A percentile compares a stretch with the other conserved stretches of the same genome.
These are phyloP conservation scores for Solanum hybrid DNA, from an alignment of 305 asterid species.

Conservation along the genomic window DNA sequence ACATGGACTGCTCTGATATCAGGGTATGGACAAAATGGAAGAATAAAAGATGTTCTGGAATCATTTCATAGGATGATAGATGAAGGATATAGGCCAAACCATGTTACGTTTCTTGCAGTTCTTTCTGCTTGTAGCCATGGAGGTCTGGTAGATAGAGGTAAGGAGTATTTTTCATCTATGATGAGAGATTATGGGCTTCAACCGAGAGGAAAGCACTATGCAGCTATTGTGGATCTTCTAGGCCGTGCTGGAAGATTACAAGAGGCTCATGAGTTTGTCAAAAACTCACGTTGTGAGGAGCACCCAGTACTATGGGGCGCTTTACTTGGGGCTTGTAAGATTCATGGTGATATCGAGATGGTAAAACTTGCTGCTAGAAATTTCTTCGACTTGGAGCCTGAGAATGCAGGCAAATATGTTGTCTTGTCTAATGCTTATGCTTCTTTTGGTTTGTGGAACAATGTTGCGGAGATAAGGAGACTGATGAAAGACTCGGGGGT, in stretches of 20 bases:
- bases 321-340: conserved; percentile 70
- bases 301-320: conserved; percentile 93
- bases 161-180: conserved; percentile 63
- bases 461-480: conserved; percentile 67
- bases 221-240: conserved; percentile 73
- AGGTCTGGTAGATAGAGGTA: conserved; percentile 66
- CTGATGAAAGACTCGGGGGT: conserved; percentile 74
- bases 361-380: conserved; percentile 68
- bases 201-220: conserved; percentile 69
- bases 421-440: conserved; percentile 86
- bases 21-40: conserved; percentile 80
- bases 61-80: conserved; percentile 61
- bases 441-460: conserved; percentile 73
- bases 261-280: conserved; percentile 61
- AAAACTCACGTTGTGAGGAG: conserved; percentile 44
- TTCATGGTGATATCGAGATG: conserved; percentile 66
- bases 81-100: conserved; percentile 77
- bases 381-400: conserved; percentile 68
- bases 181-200: conserved; percentile 55
- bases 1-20: conserved; percentile 78
- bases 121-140: conserved; percentile 88
- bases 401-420: conserved; percentile 75
- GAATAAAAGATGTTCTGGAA: conserved; percentile 49
- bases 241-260: conserved; percentile 80
- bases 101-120: conserved; percentile 74